Evolutionary conservation across 495 filamentous ascomycete genomes (phyloP).

Genomic region (Ramalina intermedia): DNA sequence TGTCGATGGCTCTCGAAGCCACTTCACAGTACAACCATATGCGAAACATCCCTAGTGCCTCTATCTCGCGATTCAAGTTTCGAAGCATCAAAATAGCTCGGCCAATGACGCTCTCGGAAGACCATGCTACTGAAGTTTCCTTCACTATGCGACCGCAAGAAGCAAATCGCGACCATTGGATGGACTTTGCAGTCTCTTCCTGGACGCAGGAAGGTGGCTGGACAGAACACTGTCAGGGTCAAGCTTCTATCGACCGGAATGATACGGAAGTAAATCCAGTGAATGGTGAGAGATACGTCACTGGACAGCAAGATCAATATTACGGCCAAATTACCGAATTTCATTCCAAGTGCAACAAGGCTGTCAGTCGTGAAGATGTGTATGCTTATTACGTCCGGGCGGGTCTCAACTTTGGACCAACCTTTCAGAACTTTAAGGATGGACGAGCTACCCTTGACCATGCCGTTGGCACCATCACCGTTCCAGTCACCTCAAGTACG

Average conservation of each 20-base stretch:
- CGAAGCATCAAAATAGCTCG: neutral
- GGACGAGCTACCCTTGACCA: neutral
- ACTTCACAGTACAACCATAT: neutral
- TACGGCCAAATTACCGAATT: neutral
- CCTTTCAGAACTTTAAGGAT: neutral
- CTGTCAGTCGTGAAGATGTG: neutral
- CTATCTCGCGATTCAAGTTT: neutral
- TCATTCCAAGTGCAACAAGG: neutral
- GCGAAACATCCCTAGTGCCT: neutral
- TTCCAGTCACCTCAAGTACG: neutral
- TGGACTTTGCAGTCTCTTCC: conserved; percentile 25
- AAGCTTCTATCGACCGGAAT: conserved; percentile 1
- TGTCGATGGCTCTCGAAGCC: conserved; percentile 28
- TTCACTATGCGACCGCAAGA: neutral
- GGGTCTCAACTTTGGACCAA: neutral
- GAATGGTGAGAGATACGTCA: neutral
- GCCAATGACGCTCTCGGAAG: neutral
- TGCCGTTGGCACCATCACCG: neutral
- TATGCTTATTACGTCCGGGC: neutral
- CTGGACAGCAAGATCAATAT: neutral
- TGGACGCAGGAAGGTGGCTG: conserved; percentile 20
- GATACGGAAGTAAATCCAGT: neutral
- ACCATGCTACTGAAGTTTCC: neutral
- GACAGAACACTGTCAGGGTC: conserved; percentile 25
- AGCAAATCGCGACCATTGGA: conserved; percentile 17